phyloP scores from a whole-genome alignment of 306 rosid species.

The Purshia tridentata region DNA sequence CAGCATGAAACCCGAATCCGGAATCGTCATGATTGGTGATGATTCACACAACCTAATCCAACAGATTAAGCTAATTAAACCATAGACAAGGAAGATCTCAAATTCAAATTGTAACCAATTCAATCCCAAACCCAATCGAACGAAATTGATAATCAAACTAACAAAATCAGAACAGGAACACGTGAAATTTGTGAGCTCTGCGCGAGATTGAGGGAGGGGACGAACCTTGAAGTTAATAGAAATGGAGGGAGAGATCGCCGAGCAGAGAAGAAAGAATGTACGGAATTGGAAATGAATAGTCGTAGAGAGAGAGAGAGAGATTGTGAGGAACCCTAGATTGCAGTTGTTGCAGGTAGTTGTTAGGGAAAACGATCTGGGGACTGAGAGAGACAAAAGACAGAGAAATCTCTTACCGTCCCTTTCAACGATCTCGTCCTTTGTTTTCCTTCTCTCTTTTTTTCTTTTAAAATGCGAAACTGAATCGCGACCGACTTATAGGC shows the following conservation, averaged over 20 bases:
- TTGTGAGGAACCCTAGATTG: slow-evolving; percentile 31
- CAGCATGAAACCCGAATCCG: slow-evolving; percentile 67
- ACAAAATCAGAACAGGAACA: slow-evolving; percentile 1
- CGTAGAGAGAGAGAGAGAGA: neutral
- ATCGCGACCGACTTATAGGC: neutral
- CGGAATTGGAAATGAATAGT: neutral
- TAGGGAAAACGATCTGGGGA: neutral
- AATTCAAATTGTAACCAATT: slow-evolving; percentile 2
- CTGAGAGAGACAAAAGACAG: slow-evolving; percentile 2
- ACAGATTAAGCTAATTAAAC: neutral
- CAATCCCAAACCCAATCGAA: neutral
- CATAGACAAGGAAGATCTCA: slow-evolving; percentile 33
- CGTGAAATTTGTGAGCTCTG: neutral
- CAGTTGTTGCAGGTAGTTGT: slow-evolving; percentile 6
- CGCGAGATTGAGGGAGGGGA: slow-evolving; percentile 21
- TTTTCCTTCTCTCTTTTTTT: neutral
- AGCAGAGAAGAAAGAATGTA: slow-evolving; percentile 13
- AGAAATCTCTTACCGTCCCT: slow-evolving; percentile 28
- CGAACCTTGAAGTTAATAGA: slow-evolving; percentile 32
- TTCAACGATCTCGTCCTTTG: neutral
- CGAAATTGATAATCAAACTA: neutral
- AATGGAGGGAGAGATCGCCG: slow-evolving; percentile 33
- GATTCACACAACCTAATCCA: slow-evolving; percentile 9
- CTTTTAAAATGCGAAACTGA: neutral
- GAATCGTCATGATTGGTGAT: slow-evolving; percentile 58